phyloP scores from a whole-genome alignment of 805 yeast genomes.

The Candida argentea region DNA sequence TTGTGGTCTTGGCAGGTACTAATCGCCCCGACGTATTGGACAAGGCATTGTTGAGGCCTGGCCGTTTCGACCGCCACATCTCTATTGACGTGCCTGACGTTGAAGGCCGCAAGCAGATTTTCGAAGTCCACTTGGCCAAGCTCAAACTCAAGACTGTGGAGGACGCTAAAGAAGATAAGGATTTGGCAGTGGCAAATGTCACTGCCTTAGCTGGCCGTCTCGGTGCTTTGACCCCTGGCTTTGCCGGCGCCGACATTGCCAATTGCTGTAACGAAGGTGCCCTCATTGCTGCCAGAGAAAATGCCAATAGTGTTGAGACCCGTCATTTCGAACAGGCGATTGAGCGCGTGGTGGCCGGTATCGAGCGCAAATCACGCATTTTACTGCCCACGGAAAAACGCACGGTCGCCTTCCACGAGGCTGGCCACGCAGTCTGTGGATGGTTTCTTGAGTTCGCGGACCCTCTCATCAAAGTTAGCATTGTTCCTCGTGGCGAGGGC shows the following conservation, averaged over 20 bases:
- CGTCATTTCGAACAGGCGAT: slow-evolving; percentile 85
- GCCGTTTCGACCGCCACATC: slow-evolving; percentile 87
- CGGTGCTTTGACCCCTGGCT: slow-evolving; percentile 90
- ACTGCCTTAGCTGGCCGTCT: slow-evolving; percentile 70
- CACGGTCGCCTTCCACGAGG: slow-evolving; percentile 90
- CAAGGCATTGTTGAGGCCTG: slow-evolving; percentile 85
- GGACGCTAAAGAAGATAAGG: slow-evolving; percentile 28
- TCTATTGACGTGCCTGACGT: slow-evolving; percentile 80
- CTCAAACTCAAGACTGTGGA: slow-evolving; percentile 37
- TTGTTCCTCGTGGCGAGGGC: slow-evolving; percentile 90
- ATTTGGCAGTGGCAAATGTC: slow-evolving; percentile 31
- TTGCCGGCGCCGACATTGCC: slow-evolving; percentile 94
- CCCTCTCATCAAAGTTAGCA: slow-evolving; percentile 86
- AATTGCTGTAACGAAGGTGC: slow-evolving; percentile 94
- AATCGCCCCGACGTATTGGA: slow-evolving; percentile 88
- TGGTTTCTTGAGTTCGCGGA: slow-evolving; percentile 86
- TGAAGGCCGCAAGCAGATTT: slow-evolving; percentile 82
- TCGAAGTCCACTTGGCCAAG: slow-evolving; percentile 65
- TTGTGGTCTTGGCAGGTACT: slow-evolving; percentile 91
- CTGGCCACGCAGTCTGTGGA: slow-evolving; percentile 95
- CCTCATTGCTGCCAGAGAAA: slow-evolving; percentile 77
- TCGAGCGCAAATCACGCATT: slow-evolving; percentile 75
- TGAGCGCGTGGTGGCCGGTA: slow-evolving; percentile 91
- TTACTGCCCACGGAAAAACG: slow-evolving; percentile 72
- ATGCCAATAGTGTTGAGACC: slow-evolving; percentile 50